Evolutionary conservation across 495 filamentous ascomycete species (phyloP), one percentile per base, ranked within the genome.

Genomic region (Cudoniella acicularis): DNA sequence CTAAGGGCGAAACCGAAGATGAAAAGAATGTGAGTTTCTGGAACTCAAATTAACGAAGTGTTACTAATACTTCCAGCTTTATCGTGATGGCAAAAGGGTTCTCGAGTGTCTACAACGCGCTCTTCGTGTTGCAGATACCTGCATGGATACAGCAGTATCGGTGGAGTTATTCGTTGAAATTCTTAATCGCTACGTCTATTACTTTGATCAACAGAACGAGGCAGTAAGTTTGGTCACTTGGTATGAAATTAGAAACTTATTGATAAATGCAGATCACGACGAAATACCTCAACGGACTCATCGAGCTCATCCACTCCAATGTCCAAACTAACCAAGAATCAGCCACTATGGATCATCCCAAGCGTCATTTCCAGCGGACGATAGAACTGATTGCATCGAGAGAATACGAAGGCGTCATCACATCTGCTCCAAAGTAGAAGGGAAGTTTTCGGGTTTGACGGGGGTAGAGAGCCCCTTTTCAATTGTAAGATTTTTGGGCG

Each of bases 81-180:
- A 98, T 72, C 93, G 93, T 43, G 94, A 98, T 64, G 95, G 95
- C 16, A 98, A 98, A 73, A 84, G 94, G 30, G 94, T 98, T 6
- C 81, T 98, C 13, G 94, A 98, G 71, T 98, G 94, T 69, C 79
- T 98, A 16, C 94, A 98, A 71, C 89, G 94, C 55, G 95, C 94
- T 18, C 84, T 98, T 20, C 89, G 94, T 50, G 94, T 98, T 8
- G 94, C 94, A 1, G 94, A 98, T 72, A 94, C 94, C 4, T 98
- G 94, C 75, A 98, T 98, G 94, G 94, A 98, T 72, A 92, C 92
- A n/a, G 92, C 91, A 9, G 96, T 97, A 1, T 96, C 91, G 2
- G 91, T 98, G 22, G 94, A 98, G 74, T 79, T 98, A 42, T 98
- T 98, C 67, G 94, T 98, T 49, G 94, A 98, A 74, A 98, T 98